A percentile compares a stretch with the other conserved stretches of the same genome.
Conservation (phyloP, 1,284 basidiomycete species). For the Cryptococcus sp. region DNA sequence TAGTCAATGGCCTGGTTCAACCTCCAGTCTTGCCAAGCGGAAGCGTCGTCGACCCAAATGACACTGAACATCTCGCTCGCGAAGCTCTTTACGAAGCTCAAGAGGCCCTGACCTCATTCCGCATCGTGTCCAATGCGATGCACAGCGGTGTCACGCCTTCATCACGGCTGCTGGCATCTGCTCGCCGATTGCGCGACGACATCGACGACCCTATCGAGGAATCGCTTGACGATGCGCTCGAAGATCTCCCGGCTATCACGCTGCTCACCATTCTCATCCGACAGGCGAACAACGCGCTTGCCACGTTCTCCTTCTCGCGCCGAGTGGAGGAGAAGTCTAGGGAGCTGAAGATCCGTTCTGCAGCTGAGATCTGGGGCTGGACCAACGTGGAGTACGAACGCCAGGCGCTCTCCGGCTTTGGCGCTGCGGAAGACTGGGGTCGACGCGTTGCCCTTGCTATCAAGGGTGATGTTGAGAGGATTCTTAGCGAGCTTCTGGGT, state of each 20-base stretch:
- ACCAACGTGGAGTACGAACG: slow-evolving; percentile 48
- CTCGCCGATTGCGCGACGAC: slow-evolving; percentile 48
- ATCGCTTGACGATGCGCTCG: slow-evolving; percentile 52
- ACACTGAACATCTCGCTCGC: slow-evolving; percentile 50
- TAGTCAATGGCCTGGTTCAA: slow-evolving; percentile 50
- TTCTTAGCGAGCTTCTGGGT: slow-evolving; percentile 24
- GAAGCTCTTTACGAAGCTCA: slow-evolving; percentile 53
- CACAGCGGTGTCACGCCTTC: slow-evolving; percentile 29
- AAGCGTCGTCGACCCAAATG: slow-evolving; percentile 34
- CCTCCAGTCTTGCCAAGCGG: slow-evolving; percentile 38
- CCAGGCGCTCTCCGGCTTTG: slow-evolving; percentile 50
- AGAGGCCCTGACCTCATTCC: slow-evolving; percentile 51
- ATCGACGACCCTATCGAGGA: slow-evolving; percentile 46
- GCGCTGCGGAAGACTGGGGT: slow-evolving; percentile 52
- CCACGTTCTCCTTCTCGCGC: slow-evolving; percentile 6
- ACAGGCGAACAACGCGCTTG: slow-evolving; percentile 42
- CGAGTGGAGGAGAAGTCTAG: slow-evolving; percentile 14
- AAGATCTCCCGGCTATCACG: slow-evolving; percentile 52
- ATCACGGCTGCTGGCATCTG: slow-evolving; percentile 25
- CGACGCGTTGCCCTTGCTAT: slow-evolving; percentile 46
- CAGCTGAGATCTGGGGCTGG: slow-evolving; percentile 49
- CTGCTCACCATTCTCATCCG: slow-evolving; percentile 47
- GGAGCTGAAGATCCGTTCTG: slow-evolving; percentile 31
- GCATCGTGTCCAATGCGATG: slow-evolving; percentile 44
- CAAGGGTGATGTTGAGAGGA: slow-evolving; percentile 50